Evolutionary conservation across 179 eudicot genomes (phyloP), one percentile per base, ranked within the genome.

Genomic region (Carnegiea gigantea): DNA sequence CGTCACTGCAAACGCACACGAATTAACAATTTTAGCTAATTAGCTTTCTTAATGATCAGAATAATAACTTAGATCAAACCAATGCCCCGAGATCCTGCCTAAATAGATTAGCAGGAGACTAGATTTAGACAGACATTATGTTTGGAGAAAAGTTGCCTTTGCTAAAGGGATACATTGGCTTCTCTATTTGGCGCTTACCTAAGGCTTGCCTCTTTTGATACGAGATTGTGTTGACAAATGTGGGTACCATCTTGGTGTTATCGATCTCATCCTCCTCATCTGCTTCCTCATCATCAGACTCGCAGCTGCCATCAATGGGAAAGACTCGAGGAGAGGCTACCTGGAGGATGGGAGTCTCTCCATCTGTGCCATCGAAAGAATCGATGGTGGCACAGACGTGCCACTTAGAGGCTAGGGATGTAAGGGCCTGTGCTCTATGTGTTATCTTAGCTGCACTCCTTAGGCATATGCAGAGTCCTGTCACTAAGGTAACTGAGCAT

Each of bases 191-290:
- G 51, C 14, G 71, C 86, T 89, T 75, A 92, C 99, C 97, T 77
- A 95, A 86, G 59, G 99, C 98, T 90, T 95, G 99, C 79, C 98
- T 87, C 89, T 91, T 91, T 51, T 95, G 99, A 86, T 89, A 95
- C 48, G 97, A 90, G 60, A 95, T 87, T 28, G 98, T 90, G 51
- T 86, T 80, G 0, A 91, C 90, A 82, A 82, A 83, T 64, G 90
- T 84, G 1, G 98, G 99, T 40, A 92, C 80, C 86, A 92, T 83
- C 44, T 91, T 90, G 68, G 95, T 92, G 80, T 95, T 92, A 9
- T 95, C 97, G 24, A 92, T 83, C 60, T 81, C 89, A 81, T 92
- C 97, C 23, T 95, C 99, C 51, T 88, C 95, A 24, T 91, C 94
- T 9, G 84, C 93, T 81, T 92, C 97, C 72, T 95, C 98, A 18